These are phyloP conservation scores for Colletotrichum sp. DNA, from an alignment of 2,329 filamentous ascomycete genomes.

Conservation along the genomic window DNA sequence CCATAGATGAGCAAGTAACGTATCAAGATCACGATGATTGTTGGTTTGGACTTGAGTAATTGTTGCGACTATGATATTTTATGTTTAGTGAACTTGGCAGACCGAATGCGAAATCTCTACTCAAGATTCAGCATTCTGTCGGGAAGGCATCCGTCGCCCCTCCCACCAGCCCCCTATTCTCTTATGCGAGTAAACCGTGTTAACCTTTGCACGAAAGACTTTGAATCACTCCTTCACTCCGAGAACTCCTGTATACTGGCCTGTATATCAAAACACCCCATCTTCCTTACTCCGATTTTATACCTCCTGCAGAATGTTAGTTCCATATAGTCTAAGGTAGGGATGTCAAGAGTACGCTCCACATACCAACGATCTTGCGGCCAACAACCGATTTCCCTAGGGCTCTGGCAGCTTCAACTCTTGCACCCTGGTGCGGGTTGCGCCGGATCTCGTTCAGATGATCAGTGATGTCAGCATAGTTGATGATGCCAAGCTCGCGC, in stretches of 20 bases:
- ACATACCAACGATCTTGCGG: background rate
- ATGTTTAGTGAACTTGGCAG: background rate
- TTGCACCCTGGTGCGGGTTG: background rate
- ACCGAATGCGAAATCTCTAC: background rate
- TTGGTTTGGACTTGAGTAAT: background rate
- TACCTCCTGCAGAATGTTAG: too few relatives aligned
- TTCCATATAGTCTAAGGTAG: too few relatives aligned
- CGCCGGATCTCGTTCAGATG: background rate
- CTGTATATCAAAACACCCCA: too few relatives aligned
- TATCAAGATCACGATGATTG: background rate
- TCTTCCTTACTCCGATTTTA: too few relatives aligned
- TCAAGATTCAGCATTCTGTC: too few relatives aligned
- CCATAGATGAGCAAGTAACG: background rate
- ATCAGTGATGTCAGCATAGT: background rate
- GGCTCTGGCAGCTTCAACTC: background rate
- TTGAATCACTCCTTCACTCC: too few relatives aligned
- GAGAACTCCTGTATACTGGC: too few relatives aligned
- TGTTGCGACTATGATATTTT: background rate
- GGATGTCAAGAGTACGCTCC: too few relatives aligned
- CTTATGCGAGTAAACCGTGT: too few relatives aligned
- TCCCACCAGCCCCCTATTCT: too few relatives aligned
- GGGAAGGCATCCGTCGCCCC: background rate
- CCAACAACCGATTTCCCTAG: rapidly evolving
- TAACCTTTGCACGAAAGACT: too few relatives aligned
- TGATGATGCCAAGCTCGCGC: rapidly evolving